Base-by-base conservation (phyloP, 179 eudicot species). In the Carnegiea gigantea region DNA sequence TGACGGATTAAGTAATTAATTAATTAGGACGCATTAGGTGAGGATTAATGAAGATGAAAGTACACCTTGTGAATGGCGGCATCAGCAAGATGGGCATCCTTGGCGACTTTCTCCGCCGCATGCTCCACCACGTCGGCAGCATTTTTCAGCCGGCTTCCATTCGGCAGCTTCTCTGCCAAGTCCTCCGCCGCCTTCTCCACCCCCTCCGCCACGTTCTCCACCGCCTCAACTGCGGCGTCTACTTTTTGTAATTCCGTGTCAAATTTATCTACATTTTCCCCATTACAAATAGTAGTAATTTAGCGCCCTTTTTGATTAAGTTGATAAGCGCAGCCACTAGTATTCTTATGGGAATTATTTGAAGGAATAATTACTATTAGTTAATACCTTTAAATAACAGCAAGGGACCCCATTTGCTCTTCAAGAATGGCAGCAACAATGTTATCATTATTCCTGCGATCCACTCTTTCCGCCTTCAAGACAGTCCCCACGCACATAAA, bases 41-140 rank as follows among this genome's bases (percentile, higher is more conserved):
- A 48, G 53, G 53, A 48, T 11, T 11, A 48, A 13, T 48, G 53
- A 48, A 48, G 53, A 48, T 11, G 72, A 30, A 28, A 76, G 11
- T 3, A 6, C 11, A 90, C 93, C 93, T 85, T 87, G 77, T 90
- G 88, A 82, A 90, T 87, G 72, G 87, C 84, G n/a, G 78, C 75
- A 49, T 85, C 91, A 14, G 83, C 81, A 1, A 75, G 17, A 67
- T 86, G 86, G 24, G 91, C 89, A 80, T 83, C 87, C 77, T 75
- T 67, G 62, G 83, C 86, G 17, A 62, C 78, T 70, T 80, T 73
- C 23, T 75, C 84, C 18, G 88, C 87, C 20, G 43, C 81, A 20
- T 78, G 43, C 60, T 86, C 90, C 7, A 87, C 62, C 18, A 53
- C 13, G 1, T 64, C 75, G 26, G 80, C 87, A 49, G 79, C 77